Evolutionary conservation across 305 asterid species (phyloP), one percentile per base, ranked within the genome.

Genomic region (Fraxinus dipetala): DNA sequence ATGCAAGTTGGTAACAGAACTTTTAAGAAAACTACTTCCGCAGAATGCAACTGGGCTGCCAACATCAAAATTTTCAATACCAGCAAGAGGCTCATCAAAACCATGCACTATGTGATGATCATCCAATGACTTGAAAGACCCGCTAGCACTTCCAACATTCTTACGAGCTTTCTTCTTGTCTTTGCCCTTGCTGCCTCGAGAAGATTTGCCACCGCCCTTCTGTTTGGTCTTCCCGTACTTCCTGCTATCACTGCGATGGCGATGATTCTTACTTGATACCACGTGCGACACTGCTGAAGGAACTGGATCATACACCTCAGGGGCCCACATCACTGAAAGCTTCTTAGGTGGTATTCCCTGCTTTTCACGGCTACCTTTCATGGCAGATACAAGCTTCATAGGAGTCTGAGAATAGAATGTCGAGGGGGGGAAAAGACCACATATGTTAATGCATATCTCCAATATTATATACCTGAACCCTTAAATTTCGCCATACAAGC

Each of bases 351-450:
- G 85, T 38, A 79, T 83, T 63, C 97, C 98, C 76, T 80, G 91
- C 80, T 90, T 96, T 86, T 90, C 97, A 56, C 98, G 97, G 89
- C 94, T 84, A 51, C 99, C 99, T 90, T 94, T 96, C 87, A 96
- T 73, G 83, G 99, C 97, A 81, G 99, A 85, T 80, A 91, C 86
- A 67, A 87, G 91, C 95, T 89, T 89, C 86, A 67, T 76, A 77
- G 91, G 86, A 70, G 87, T 86, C 99, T 95, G 93, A 26, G 84
- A 86, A 35, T 73, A 88, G 30, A 79, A 63, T 34, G 85, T 51
- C 83, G 59, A 84, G 76, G 86, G 86, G 85, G 75, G 2, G 43
- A 30, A 38, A 76, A 73, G 70, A 76, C 36, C 48, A 76, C 10
- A 32, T 75, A 30, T 18, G 81, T 82, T 75, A 22, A 67, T 3